Evolutionary conservation across 2,329 filamentous ascomycete genomes (phyloP), one percentile per base, ranked within the genome.

Genomic region (Paecilomyces sp.): DNA sequence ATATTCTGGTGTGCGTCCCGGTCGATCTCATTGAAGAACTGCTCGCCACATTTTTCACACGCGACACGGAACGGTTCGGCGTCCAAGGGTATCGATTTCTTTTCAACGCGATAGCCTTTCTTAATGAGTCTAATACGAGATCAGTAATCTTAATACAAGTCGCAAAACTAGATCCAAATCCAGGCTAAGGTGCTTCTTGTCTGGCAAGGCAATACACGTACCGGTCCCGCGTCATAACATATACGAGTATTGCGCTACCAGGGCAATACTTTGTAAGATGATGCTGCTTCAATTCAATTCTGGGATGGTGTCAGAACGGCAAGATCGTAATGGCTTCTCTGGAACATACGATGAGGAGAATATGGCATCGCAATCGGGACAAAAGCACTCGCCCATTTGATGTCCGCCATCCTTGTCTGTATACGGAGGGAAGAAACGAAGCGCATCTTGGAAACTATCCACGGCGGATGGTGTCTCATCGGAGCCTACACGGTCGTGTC

Each of bases 151-250:
- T 52, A 24, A 51, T 28, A 4, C 33, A 15, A 60, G 7, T 56
- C 24, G 58, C 6, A 61, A 36, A 15, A 36, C n/a, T 9, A 51
- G 22, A 22, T 12, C 15, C 15, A 15, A 41, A 47, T 7, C 41
- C 41, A 8, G 8, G 51, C 13, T 7, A 11, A 6, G n/a, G 55
- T 47, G 25, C 12, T 11, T 53, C 28, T 53, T 25, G 24, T n/a
- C 3, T 5, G 5, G n/a, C 22, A n/a, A 12, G 15, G 28, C 2
- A 30, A 53, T 25, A 9, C 28, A 55, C 28, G 59, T 65, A 71
- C 69, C 68, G 68, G 63, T 71, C 69, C 55, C 67, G 64, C 22
- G 60, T 71, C 68, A 71, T 71, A 36, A 71, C 62, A 57, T 71
- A 70, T 53, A 70, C 66, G 13, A 67, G 64, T 13, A 71, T 63